Evolutionary conservation across 352 stramenopile species (phyloP), one percentile per base, ranked within the genome.

Genomic region (Phytophthora vignae): DNA sequence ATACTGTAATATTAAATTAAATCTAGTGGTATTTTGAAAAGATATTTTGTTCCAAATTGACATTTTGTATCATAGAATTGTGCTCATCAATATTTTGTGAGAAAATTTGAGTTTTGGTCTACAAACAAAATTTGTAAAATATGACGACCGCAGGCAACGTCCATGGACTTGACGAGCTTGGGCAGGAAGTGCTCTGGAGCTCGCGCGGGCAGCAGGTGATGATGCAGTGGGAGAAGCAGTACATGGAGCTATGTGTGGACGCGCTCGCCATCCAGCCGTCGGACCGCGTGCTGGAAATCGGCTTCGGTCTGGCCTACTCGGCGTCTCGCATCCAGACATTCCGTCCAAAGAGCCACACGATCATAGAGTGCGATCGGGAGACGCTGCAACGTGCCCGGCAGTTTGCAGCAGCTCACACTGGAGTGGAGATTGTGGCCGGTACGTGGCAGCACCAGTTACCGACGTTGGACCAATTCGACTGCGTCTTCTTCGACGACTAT

Each of bases 201-300:
- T 92, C 85, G n/a, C 67, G 59, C 21, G 79, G 85, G 4, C 84
- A 95, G 76, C 87, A 95, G 72, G 90, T 97, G 17, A 97, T 97
- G 90, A 97, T 97, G 91, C 78, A 87, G 57, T 97, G 91, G 91
- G 91, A 97, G 67, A 75, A 72, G 53, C 31, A 79, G 21, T 97
- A 96, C 79, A 96, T 97, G 91, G 73, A 88, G 53, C 36, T 55
- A 44, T 93, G 88, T 19, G 90, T 91, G 44, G 83, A 91, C 14
- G 85, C 82, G 17, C 69, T 97, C 48, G 31, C 29, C 38, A 85
- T 96, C 58, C 58, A 55, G 22, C 52, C 49, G 17, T 71, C 48
- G 11, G 84, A 85, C 61, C 64, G 79, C 22, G 90, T 97, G 64
- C 79, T 97, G 31, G 89, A 97, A 71, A 95, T 97, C 63, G 91